These are phyloP conservation scores for Capsicum rhomboideum DNA, from an alignment of 257 asterid species.

Conservation along the genomic window DNA sequence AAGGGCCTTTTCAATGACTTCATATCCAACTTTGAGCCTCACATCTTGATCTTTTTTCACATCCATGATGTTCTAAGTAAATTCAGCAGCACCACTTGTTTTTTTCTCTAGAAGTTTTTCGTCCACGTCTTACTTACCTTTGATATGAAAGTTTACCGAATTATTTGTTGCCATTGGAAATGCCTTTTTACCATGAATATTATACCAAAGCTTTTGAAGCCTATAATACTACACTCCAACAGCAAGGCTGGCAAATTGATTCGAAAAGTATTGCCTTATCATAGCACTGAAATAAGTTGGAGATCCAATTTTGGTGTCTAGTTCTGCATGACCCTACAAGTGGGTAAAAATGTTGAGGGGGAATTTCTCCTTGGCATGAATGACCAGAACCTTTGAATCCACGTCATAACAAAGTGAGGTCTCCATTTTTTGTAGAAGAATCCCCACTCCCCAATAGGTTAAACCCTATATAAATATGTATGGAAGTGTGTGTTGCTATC, in stretches of 20 bases:
- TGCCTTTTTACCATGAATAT: slow-evolving; percentile 49
- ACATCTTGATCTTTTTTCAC: slow-evolving; percentile 72
- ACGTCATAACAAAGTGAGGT: slow-evolving; percentile 77
- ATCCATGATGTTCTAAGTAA: slow-evolving; percentile 51
- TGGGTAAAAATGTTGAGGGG: slow-evolving; percentile 40
- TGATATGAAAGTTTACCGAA: slow-evolving; percentile 42
- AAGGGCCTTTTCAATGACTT: slow-evolving; percentile 68
- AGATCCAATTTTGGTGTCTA: slow-evolving; percentile 70
- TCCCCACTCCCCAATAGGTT: background rate
- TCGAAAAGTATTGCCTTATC: slow-evolving; percentile 63
- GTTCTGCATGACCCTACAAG: slow-evolving; percentile 79
- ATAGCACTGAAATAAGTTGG: slow-evolving; percentile 51
- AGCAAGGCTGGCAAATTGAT: slow-evolving; percentile 44
- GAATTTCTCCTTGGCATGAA: slow-evolving; percentile 77
- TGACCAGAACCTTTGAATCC: slow-evolving; percentile 62
- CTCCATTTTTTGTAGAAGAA: slow-evolving; percentile 39
- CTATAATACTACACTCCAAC: slow-evolving; percentile 54
- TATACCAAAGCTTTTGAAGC: slow-evolving; percentile 49
- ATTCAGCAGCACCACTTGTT: slow-evolving; percentile 65
- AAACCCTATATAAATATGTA: background rate
- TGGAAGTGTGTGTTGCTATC: too few relatives aligned
- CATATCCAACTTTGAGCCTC: slow-evolving; percentile 73
- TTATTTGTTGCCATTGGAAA: slow-evolving; percentile 56
- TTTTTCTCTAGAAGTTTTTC: slow-evolving; percentile 50
- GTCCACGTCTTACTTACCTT: slow-evolving; percentile 53